These are phyloP conservation scores for Ophiocordyceps robertsii DNA, from an alignment of 2,329 filamentous ascomycete species.

Conservation along the genomic window DNA sequence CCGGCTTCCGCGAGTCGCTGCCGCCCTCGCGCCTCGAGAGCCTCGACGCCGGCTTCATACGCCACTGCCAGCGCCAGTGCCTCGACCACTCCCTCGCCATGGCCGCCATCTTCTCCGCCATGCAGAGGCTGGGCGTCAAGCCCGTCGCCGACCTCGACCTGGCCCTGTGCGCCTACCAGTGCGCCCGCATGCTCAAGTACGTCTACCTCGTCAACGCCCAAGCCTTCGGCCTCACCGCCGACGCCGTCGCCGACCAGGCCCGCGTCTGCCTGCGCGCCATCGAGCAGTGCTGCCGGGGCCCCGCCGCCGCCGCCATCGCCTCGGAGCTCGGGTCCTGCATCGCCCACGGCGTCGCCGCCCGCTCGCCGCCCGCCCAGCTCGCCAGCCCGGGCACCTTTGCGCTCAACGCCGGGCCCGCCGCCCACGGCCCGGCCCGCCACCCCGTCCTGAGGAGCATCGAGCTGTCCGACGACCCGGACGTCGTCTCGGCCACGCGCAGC, in stretches of 20 bases:
- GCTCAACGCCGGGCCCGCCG: neutral
- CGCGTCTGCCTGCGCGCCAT: constrained; percentile 37
- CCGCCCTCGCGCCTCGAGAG: constrained; percentile 27
- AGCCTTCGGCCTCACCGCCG: constrained; percentile 29
- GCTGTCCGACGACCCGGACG: constrained; percentile 14
- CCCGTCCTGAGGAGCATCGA: constrained; percentile 10
- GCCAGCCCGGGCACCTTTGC: constrained; percentile 7
- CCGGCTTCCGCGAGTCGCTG: constrained; percentile 37
- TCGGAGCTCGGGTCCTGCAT: constrained; percentile 39
- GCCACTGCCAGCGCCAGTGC: constrained; percentile 35
- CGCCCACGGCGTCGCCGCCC: constrained; percentile 23
- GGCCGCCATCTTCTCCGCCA: constrained; percentile 38
- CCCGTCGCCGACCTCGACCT: constrained; percentile 42
- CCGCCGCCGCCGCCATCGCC: constrained; percentile 32
- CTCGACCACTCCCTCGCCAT: constrained; percentile 41
- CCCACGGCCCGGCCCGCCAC: constrained; percentile 4
- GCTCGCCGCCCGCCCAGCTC: constrained; percentile 2
- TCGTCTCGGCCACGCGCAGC: constrained; percentile 4
- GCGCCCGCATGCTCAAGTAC: constrained; percentile 37
- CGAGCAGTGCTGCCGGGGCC: constrained; percentile 34
- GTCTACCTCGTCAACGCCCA: constrained; percentile 30
- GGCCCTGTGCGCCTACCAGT: constrained; percentile 41
- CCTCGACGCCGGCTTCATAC: constrained; percentile 34
- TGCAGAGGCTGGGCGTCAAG: constrained; percentile 36
- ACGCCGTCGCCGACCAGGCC: constrained; percentile 34